Evolutionary conservation across 148 eudicot genomes (phyloP), one percentile per base, ranked within the genome.

Genomic region (Rhododendron williamsianum): DNA sequence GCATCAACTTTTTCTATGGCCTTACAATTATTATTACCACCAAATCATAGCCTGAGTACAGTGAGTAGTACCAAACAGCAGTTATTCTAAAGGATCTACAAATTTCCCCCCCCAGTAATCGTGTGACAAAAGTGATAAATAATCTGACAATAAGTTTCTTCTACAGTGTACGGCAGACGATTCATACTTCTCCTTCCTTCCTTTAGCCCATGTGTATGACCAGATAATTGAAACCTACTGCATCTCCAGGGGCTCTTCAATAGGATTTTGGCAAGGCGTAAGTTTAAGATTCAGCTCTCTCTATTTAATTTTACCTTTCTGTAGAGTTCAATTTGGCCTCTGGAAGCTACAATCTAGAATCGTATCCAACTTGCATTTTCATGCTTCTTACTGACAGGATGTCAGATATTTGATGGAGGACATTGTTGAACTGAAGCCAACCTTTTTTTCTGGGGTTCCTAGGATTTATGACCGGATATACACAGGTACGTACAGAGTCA

Each of bases 191-290:
- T 97, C 99, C 19, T 97, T 90, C 90, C 99, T 97, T 90, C 98
- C 99, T 21, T 81, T 97, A 81, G 99, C 99, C 6, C 99, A 97
- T 84, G 90, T 97, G 85, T 95, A 93, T 86, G 99, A 94, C 87
- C 99, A 95, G 90, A 89, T 97, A 74, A 85, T 95, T 4, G 98
- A 91, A 93, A 92, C 94, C 15, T 95, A 91, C 84, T 92, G 91
- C 86, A 92, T 97, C 84, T 87, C 80, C 87, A 92, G 87, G 83
- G 98, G 99, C 83, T 76, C 95, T 78, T 92, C 98, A 43, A 94
- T 97, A 77, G 99, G 99, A 86, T 97, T 93, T 87, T 97, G 98
- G 98, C 99, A 92, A 87, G 99, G 98, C 52, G 99, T 97, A 93
- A 92, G 94, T 76, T 85, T 80, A 41, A 36, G 3, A 12, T 52